Evolutionary conservation across 2,329 filamentous ascomycete species (phyloP), one percentile per base, ranked within the genome.

Genomic region (Stylonectria norvegica): DNA sequence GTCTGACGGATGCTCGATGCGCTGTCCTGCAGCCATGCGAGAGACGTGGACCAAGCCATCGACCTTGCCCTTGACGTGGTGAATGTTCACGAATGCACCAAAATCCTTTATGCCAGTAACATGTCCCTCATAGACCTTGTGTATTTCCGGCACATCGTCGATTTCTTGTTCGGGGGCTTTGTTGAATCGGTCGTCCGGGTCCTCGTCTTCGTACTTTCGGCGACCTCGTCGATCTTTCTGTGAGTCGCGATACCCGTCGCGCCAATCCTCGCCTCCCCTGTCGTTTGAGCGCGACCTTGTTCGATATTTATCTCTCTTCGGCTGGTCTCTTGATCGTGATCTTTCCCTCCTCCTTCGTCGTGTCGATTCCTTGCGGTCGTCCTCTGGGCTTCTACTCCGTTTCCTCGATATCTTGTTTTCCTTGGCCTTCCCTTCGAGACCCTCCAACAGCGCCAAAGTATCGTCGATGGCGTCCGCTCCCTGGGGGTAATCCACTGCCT

Each of bases 21-120:
- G 83, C 38, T 85, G 85, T 4, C 89, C 87, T 43, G 90, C 83
- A 35, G 84, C 79, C 64, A 98, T 85, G 16, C 88, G 86, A 17
- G 91, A 96, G 19, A 98, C 82, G 60, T 98, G 93, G 1, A 98
- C 91, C 49, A 98, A 72, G 0, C 93, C 93, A 59, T 96, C 90
- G 1, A 94, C 85, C 63, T 89, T 94, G 33, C 90, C 91, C 55
- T 76, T 82, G 1, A 98, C 85, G 14, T 89, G 86, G 51, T 84
- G 78, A n/a, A 98, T 63, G 53, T 94, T 95, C 42, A 97, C 89
- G 64, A 98, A 98, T 1, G 83, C 89, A 9, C 93, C 93, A 66
- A 97, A 98, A 47, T 96, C 89, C 57, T 96, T 97, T 38, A 98
- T 75, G 0, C 90, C 89, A 0, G 89, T 96, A 11, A 97, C 87